Evolutionary conservation across 2,329 filamentous ascomycete species (phyloP), one percentile per base, ranked within the genome.

Genomic region (Huntiella decipiens): DNA sequence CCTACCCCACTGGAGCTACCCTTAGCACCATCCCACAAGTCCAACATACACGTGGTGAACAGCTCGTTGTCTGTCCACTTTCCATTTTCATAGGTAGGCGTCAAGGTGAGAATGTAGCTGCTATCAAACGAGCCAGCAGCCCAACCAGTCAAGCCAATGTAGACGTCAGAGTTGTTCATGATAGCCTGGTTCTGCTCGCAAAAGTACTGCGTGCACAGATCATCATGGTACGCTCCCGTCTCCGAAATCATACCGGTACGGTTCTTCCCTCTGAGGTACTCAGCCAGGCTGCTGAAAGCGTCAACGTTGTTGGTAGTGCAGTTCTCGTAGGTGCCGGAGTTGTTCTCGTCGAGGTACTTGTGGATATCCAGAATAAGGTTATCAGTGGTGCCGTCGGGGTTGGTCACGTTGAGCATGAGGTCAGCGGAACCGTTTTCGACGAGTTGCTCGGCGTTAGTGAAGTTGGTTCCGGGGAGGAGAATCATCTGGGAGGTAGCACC

Each of bases 401-500:
- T 78, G 41, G 61, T 71, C 28, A 80, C 64, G 3, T 57, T 63
- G 13, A 64, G 55, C 6, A 80, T 59, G 3, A 67, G 67, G 1
- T 65, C 66, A 0, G 66, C 71, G 10, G 67, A 69, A 3, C 68
- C 68, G 35, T 60, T 64, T 2, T 61, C 61, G 16, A 72, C 60
- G 43, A 73, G 65, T 2, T 61, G 61, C 35, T 59, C 64, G 2
- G 68, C 70, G 44, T 62, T 66, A 5, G 71, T 67, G 55, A 68
- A 81, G 53, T 72, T 70, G 34, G 66, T 76, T 2, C 77, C 77
- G 0, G 78, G 72, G 1, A 80, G 66, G 10, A 82, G 63, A 52
- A 82, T 79, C 54, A 73, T 68, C 51, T 82, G 73, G 15, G 61
- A 60, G 1, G 63, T 67, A n/a, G 77, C 76, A n/a, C 77, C 77